A percentile compares a stretch with the other conserved stretches of the same genome.
Evolutionary conservation across 164 flowering plant genomes (phyloP).

Genomic region (Platanus orientalis): DNA sequence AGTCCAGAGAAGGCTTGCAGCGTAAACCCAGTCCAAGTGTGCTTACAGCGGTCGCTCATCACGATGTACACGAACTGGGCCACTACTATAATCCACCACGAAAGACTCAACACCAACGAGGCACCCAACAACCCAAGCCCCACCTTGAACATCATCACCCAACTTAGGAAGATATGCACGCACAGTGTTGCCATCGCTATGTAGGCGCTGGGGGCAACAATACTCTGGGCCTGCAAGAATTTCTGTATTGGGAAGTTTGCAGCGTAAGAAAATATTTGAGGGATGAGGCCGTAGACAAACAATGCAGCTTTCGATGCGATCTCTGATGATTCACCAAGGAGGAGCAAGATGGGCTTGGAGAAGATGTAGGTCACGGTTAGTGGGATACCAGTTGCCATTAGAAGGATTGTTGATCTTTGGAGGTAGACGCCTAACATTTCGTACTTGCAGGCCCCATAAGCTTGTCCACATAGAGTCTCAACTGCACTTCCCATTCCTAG

Average conservation of each 20-base stretch:
- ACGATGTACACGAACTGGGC: slow-evolving; percentile 45
- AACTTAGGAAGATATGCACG: slow-evolving; percentile 34
- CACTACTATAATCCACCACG: slow-evolving; percentile 57
- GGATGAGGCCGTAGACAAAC: too few species aligned
- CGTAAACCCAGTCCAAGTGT: slow-evolving; percentile 46
- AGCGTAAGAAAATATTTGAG: too few species aligned
- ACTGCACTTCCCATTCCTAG: slow-evolving; percentile 51
- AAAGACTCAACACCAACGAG: too few species aligned
- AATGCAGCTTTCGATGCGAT: too few species aligned
- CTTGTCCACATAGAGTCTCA: slow-evolving; percentile 45
- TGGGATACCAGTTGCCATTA: too few species aligned
- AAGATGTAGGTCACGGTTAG: too few species aligned
- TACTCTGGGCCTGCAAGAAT: too few species aligned
- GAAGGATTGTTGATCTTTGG: too few species aligned
- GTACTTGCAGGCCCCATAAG: slow-evolving; percentile 33
- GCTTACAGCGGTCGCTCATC: slow-evolving; percentile 29
- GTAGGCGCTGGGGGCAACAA: slow-evolving; percentile 47
- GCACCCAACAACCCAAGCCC: too few species aligned
- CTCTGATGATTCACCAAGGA: too few species aligned
- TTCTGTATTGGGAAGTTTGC: too few species aligned
- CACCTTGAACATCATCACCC: slow-evolving; percentile 37
- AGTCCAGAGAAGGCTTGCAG: slow-evolving; percentile 41
- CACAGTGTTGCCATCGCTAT: slow-evolving; percentile 33
- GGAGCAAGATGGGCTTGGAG: too few species aligned
- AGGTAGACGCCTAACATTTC: slow-evolving; percentile 40